Percentiles rank a stretch among this genome's conserved stretches.
phyloP scores from a whole-genome alignment of 805 yeast species.

The Myxozyma neglecta region DNA sequence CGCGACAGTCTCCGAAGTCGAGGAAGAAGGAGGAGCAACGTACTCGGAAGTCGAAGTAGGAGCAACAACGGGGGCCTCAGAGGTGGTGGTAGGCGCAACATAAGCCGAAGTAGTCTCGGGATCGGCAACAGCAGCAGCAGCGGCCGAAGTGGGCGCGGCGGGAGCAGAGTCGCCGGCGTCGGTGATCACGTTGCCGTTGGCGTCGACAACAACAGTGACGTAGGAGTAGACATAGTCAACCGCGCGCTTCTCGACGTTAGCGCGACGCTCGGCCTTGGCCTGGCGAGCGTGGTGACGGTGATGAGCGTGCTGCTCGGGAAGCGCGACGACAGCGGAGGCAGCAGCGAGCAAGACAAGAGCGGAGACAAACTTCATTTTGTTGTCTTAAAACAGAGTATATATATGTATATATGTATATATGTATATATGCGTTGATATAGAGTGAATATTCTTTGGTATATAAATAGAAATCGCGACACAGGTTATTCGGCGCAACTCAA shows the following conservation, averaged over 20 bases:
- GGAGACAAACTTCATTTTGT: conserved; percentile 11
- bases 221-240: conserved; percentile 49
- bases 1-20: conserved; percentile 34
- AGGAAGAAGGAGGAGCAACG: conserved; percentile 39
- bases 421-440: no score
- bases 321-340: conserved; percentile 11
- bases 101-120: conserved; percentile 30
- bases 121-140: conserved; percentile 35
- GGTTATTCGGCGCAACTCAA: no score
- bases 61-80: background rate
- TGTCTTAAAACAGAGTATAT: no score
- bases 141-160: conserved; percentile 45
- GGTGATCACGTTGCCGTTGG: conserved; percentile 41
- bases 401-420: no score
- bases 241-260: conserved; percentile 41
- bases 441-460: no score
- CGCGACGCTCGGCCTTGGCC: conserved; percentile 32
- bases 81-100: conserved; percentile 25
- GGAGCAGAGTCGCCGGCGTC: conserved; percentile 17
- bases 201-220: conserved; percentile 47
- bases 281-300: conserved; percentile 32
- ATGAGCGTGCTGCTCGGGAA: conserved; percentile 24
- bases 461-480: no score
- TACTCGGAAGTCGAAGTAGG: conserved; percentile 33
- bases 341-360: conserved; percentile 10